Conservation (phyloP, 78 protist genomes). For the Polysphondylium violaceum region DNA sequence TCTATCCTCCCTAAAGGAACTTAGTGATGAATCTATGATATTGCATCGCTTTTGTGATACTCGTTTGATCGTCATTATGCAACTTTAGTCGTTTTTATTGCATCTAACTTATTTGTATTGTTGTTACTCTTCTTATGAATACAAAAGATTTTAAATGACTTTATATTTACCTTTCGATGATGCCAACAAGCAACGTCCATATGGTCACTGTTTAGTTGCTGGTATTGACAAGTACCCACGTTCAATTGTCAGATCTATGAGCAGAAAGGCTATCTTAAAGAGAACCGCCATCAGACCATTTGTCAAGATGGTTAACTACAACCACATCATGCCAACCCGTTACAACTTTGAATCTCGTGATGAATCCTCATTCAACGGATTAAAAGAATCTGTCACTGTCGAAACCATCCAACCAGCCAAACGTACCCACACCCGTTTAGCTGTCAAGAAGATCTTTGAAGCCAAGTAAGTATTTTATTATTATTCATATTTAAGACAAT, state of each 20-base stretch:
- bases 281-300: conserved; percentile 95
- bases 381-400: conserved; percentile 63
- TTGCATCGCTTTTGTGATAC: conserved; percentile 1
- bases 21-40: too few relatives aligned
- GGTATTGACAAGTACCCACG: conserved; percentile 97
- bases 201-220: conserved; percentile 97
- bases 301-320: conserved; percentile 97
- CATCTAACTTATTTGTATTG: neutral
- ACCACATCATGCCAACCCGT: conserved; percentile 99
- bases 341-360: conserved; percentile 80
- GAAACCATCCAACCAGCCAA: conserved; percentile 79
- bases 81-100: neutral
- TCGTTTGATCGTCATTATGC: neutral
- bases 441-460: conserved; percentile 68
- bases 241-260: conserved; percentile 89
- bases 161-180: conserved; percentile 85
- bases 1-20: too few relatives aligned
- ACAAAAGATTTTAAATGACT: conserved; percentile 22
- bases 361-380: conserved; percentile 75
- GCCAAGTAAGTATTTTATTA: conserved; percentile 25
- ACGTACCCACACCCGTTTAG: conserved; percentile 47
- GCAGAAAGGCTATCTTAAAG: conserved; percentile 86
- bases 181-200: conserved; percentile 90
- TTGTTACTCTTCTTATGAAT: neutral
- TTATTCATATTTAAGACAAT: neutral